Conservation (phyloP, 306 rosid species). For the Pyrus communis region DNA sequence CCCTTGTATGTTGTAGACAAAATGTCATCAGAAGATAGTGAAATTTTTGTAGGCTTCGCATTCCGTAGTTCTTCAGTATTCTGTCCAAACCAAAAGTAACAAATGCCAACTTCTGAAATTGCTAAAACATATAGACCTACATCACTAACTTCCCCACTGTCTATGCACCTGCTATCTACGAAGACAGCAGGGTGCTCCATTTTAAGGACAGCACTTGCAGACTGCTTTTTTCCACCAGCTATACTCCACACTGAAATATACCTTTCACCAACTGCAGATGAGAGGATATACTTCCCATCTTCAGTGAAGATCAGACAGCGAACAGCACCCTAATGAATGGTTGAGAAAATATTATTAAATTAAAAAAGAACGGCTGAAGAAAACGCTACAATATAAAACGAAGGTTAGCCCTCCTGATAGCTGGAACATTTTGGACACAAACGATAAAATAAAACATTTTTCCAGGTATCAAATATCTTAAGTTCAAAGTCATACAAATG, state of each 20-base stretch:
- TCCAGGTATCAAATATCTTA: not conserved
- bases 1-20: constrained; percentile 48
- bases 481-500: not conserved
- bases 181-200: constrained; percentile 94
- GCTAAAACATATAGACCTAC: constrained; percentile 64
- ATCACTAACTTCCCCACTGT: constrained; percentile 31
- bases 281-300: constrained; percentile 74
- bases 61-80: constrained; percentile 52
- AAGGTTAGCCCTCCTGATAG: not conserved
- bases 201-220: constrained; percentile 74
- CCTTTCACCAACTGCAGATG: constrained; percentile 89
- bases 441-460: not conserved
- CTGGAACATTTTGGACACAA: not conserved
- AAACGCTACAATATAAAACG: not conserved
- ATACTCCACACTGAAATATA: constrained; percentile 74
- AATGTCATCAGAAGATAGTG: constrained; percentile 46
- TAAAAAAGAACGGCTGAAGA: not conserved
- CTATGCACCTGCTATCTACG: constrained; percentile 58
- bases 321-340: constrained; percentile 62
- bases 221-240: constrained; percentile 59
- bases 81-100: constrained; percentile 80
- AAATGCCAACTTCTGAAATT: constrained; percentile 76
- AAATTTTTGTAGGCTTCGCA: constrained; percentile 67
- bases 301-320: constrained; percentile 78
- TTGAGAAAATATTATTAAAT: constrained; percentile 19